Conservation (phyloP, 768 basidiomycete genomes). For the Guyanaporus albipodus region DNA sequence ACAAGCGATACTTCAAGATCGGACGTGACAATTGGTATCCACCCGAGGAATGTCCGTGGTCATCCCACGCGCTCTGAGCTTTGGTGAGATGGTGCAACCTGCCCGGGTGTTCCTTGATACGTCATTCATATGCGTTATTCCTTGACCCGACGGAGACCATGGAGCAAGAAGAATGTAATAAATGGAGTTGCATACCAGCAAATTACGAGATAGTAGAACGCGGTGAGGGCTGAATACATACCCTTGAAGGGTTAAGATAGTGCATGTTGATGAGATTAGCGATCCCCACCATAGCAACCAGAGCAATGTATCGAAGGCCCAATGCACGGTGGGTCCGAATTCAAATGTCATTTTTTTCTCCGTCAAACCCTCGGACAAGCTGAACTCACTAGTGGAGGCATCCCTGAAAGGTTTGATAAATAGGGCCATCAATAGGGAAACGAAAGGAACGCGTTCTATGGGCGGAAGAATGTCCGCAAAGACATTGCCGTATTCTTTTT, state of each 20-base stretch:
- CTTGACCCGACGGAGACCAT: constrained; percentile 45
- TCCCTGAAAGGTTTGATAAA: neutral
- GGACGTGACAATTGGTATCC: too few relatives aligned
- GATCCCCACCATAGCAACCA: neutral
- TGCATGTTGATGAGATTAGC: constrained; percentile 3
- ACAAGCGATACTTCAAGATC: too few relatives aligned
- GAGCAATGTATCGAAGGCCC: too few relatives aligned
- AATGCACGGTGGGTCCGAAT: too few relatives aligned
- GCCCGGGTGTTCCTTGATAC: constrained; percentile 47
- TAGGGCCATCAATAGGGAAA: neutral
- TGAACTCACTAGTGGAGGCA: neutral
- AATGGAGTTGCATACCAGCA: too few relatives aligned
- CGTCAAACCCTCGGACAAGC: constrained; percentile 1
- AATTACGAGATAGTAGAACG: too few relatives aligned
- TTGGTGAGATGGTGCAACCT: constrained; percentile 25
- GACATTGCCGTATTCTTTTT: neutral
- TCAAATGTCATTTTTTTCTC: neutral
- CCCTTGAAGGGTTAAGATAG: constrained; percentile 3
- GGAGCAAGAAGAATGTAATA: constrained; percentile 13
- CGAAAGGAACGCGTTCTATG: too few relatives aligned
- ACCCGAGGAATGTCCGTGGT: neutral
- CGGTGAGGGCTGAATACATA: neutral
- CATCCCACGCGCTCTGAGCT: constrained; percentile 34
- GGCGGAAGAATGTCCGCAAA: neutral
- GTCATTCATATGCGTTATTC: constrained; percentile 53